These are phyloP conservation scores for Candolleomyces efflorescens DNA, from an alignment of 768 basidiomycete genomes.

Conservation along the genomic window DNA sequence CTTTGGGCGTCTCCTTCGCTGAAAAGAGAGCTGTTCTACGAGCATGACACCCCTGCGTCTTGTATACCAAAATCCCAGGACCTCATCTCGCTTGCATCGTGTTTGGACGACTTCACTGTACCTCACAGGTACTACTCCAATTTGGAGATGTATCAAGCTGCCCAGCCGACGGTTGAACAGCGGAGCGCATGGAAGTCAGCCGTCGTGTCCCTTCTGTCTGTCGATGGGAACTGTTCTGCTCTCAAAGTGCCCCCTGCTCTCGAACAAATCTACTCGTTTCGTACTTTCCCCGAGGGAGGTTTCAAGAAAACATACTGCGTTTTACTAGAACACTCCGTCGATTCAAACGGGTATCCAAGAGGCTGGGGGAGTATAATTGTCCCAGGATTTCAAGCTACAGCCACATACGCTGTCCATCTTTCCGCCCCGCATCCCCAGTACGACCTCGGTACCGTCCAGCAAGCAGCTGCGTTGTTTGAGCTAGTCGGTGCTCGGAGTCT, in stretches of 20 bases:
- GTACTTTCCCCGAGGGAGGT: conserved; percentile 19
- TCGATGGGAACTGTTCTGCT: conserved; percentile 27
- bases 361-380: conserved; percentile 36
- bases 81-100: conserved; percentile 10
- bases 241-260: conserved; percentile 24
- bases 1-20: not conserved
- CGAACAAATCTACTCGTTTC: conserved; percentile 21
- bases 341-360: conserved; percentile 18
- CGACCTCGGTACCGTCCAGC: conserved; percentile 34
- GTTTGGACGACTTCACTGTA: conserved; percentile 30
- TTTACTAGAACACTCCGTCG: conserved; percentile 20
- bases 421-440: conserved; percentile 43
- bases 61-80: not conserved
- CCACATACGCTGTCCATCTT: conserved; percentile 32
- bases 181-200: conserved; percentile 24
- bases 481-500: conserved; percentile 36
- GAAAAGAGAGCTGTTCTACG: not conserved
- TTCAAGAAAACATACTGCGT: conserved; percentile 27
- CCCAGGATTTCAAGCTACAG: conserved; percentile 18
- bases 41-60: not conserved
- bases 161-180: conserved; percentile 26
- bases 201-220: conserved; percentile 22
- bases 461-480: conserved; percentile 38
- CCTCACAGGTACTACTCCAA: conserved; percentile 21
- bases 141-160: conserved; percentile 22